phyloP scores from a whole-genome alignment of 345 rosid species.

The Moringa oleifera region DNA sequence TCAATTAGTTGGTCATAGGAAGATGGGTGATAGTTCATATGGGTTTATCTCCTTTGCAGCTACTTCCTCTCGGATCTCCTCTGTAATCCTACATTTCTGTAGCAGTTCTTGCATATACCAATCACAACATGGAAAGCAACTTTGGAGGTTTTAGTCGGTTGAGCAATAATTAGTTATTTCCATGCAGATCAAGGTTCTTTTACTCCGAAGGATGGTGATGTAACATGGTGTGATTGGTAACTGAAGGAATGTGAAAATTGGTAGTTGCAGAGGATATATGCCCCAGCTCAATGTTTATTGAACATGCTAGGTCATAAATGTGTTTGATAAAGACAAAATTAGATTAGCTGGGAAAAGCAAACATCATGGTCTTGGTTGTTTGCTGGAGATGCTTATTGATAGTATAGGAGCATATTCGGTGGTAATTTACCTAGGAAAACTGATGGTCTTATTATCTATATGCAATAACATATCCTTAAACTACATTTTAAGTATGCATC shows the following conservation, averaged over 20 bases:
- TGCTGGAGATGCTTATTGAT: slow-evolving; percentile 13
- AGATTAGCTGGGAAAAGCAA: slow-evolving; percentile 3
- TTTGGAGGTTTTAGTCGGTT: slow-evolving; percentile 19
- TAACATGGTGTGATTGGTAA: slow-evolving; percentile 71
- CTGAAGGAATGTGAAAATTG: slow-evolving; percentile 62
- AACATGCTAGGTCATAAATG: slow-evolving; percentile 53
- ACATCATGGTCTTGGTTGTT: slow-evolving; percentile 17
- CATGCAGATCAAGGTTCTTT: slow-evolving; percentile 37
- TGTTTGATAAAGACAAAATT: slow-evolving; percentile 21
- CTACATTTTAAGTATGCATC: not conserved
- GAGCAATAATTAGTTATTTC: slow-evolving; percentile 30
- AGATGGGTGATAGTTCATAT: slow-evolving; percentile 4
- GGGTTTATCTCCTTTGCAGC: slow-evolving; percentile 32
- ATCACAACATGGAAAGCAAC: slow-evolving; percentile 33
- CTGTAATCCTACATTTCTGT: not conserved
- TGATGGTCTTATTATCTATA: not conserved
- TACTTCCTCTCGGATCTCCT: slow-evolving; percentile 8
- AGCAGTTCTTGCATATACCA: slow-evolving; percentile 23
- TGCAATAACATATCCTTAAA: not conserved
- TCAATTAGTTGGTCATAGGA: slow-evolving; percentile 5
- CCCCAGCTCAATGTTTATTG: slow-evolving; percentile 53
- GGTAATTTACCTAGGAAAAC: slow-evolving; percentile 3
- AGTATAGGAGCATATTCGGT: slow-evolving; percentile 12
- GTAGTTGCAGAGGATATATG: slow-evolving; percentile 56
- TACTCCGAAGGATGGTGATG: slow-evolving; percentile 31